These are phyloP conservation scores for Sinapis alba DNA, from an alignment of 441 rosid genomes.

Conservation along the genomic window DNA sequence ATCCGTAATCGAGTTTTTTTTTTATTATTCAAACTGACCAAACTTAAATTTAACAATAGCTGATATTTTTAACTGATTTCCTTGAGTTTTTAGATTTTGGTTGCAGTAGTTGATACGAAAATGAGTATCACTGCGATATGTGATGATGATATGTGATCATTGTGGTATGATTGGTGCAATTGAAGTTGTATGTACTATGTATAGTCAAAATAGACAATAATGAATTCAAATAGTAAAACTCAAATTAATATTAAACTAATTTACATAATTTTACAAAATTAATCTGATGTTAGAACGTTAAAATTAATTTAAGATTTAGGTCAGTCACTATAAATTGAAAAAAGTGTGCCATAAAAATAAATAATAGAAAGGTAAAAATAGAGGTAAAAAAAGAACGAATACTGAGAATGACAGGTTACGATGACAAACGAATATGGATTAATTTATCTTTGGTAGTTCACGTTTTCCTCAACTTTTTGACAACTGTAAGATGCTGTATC, in stretches of 20 bases:
- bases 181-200: neutral
- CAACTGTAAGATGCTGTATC: constrained; percentile 26
- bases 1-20: too few species aligned
- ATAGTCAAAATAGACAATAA: neutral
- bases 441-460: neutral
- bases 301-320: neutral
- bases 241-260: neutral
- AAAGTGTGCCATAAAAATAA: neutral
- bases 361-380: neutral
- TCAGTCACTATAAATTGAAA: neutral
- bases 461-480: constrained; percentile 18
- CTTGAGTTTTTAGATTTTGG: neutral
- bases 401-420: neutral
- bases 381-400: neutral
- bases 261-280: neutral
- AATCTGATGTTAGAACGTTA: neutral
- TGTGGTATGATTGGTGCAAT: neutral
- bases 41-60: too few species aligned
- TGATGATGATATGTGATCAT: neutral
- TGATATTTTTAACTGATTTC: too few species aligned
- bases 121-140: neutral
- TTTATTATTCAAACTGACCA: too few species aligned
- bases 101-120: neutral
- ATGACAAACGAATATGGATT: constrained; percentile 11
- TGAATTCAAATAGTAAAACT: too few species aligned